A percentile compares a stretch with the other conserved stretches of the same genome.
phyloP scores from a whole-genome alignment of 2,329 filamentous ascomycete species.

The Grosmannia serpens region DNA sequence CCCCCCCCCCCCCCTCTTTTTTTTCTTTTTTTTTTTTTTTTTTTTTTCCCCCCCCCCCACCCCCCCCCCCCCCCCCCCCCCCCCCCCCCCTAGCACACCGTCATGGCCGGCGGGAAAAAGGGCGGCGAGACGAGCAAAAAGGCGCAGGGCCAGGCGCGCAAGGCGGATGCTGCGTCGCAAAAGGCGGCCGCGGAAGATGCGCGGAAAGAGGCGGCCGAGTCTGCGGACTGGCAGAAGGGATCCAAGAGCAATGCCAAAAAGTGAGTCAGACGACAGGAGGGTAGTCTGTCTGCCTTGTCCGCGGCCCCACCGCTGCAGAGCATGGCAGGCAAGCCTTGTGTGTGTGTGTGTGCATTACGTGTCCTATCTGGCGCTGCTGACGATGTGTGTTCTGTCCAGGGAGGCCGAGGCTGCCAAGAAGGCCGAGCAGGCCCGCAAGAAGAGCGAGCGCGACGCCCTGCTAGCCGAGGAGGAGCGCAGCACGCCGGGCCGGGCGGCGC shows the following conservation, averaged over 20 bases:
- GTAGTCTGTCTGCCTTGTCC: too few species aligned
- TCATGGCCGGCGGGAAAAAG: conserved; percentile 63
- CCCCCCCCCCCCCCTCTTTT: too few species aligned
- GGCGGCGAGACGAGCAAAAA: conserved; percentile 81
- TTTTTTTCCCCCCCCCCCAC: neutral
- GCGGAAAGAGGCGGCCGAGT: conserved; percentile 56
- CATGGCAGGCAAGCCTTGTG: too few species aligned
- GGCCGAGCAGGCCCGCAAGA: conserved; percentile 72
- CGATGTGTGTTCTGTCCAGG: conserved; percentile 42
- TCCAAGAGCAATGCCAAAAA: conserved; percentile 79
- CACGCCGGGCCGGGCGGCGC: conserved; percentile 42
- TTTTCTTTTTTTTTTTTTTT: neutral
- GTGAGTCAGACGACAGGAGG: conserved; percentile 31
- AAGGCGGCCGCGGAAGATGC: conserved; percentile 64
- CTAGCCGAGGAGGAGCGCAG: conserved; percentile 70
- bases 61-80: neutral
- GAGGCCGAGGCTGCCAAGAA: conserved; percentile 78
- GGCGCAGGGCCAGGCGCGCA: conserved; percentile 77
- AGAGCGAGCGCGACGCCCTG: conserved; percentile 80
- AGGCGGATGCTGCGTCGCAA: conserved; percentile 73
- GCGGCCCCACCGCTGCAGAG: too few species aligned
- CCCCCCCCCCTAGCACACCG: neutral
- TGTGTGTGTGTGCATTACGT: too few species aligned
- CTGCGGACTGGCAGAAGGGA: conserved; percentile 73
- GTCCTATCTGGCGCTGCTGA: too few species aligned